Base-by-base conservation (phyloP, 495 filamentous ascomycete species). In the Saxophila tyrrhenica region DNA sequence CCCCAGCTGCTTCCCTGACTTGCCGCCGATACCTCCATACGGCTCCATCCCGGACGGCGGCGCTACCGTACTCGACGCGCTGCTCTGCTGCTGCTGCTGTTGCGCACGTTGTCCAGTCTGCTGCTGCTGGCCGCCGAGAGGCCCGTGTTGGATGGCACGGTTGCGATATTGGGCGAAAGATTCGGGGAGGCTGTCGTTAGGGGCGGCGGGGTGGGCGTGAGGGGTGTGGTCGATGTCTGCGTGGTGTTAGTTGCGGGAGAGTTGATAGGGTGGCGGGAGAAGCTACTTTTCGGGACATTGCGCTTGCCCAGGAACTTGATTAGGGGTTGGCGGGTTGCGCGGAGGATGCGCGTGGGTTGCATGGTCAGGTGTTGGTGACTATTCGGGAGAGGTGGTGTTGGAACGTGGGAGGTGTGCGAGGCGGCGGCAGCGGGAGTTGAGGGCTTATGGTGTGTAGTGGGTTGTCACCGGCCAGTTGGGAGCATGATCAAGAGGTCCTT, bases 251-350 rank as follows among this genome's bases (percentile, higher is more conserved):
- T n/a, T n/a, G n/a, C n/a, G n/a, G n/a, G n/a, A n/a, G n/a, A n/a
- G n/a, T n/a, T n/a, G 25, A 43, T 29, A 23, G 25, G 16, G 48
- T 10, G 19, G 46, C 44, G 38, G 16, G 16, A 35, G 48, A 50
- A 24, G 41, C 25, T 77, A 95, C 91, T 56, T 39, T 62, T 70
- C 61, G 90, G 91, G 58, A 80, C 73, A 22, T 82, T 75, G 53
- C 92, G 84, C 75, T 89, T 92, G 66, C 92, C 92, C 44, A 97
- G 59, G 74, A 98, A 98, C 58, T 83, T 82, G 65, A 98, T 98
- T 69, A 94, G 62, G 43, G 69, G 69, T 60, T 70, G 64, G 24
- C 66, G 58, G n/a, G 59, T 51, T 48, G 61, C 58, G 48, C 64
- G 60, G 49, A 71, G 64, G 3, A 22, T 42, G n/a, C 58, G 62